Evolutionary conservation across 2,329 filamentous ascomycete species (phyloP), one percentile per base, ranked within the genome.

Genomic region (Venturia effusa): DNA sequence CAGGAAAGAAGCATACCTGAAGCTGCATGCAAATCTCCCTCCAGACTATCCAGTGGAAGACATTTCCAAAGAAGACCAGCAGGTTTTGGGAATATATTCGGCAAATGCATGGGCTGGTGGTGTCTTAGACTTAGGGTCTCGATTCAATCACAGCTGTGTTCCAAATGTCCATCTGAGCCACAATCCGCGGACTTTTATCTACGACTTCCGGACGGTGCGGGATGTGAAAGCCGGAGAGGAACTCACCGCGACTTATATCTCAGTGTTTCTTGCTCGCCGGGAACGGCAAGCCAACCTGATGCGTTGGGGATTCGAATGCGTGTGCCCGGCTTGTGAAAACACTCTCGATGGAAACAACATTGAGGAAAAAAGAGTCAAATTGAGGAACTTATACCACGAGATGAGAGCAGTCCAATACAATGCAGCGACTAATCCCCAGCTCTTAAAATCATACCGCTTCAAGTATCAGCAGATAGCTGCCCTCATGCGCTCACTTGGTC

Each of bases 71-170:
- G 60, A 62, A 40, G 48, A 22, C 1, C 24, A 54, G 34, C 54
- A 64, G 34, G 51, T 64, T 24, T 22, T 65, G 30, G 41, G 48
- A 39, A 32, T 65, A 3, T 65, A 54, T 24, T 22, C 45, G 24
- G 48, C 64, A 30, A 65, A 65, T 51, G 51, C 54, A 1, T 66
- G 66, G 62, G 64, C 43, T 4, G 64, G 39, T 11, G 61, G 39
- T 10, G 45, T 57, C 43, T 54, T 64, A 8, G 39, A 64, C n/a
- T 19, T 64, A 22, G 61, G 45, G 2, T 32, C 34, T 43, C 24
- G 64, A 15, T 62, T 65, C 64, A 65, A 65, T 64, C 64, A 65
- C 61, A 27, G 24, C 27, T 65, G 64, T 32, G 61, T 64, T 32
- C 61, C 64, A 15, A 65, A 64, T 30, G 61, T 61, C 6, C 45